phyloP scores from a whole-genome alignment of 225 moss, liverwort and hornwort species.

The Marchantia polymorpha region DNA sequence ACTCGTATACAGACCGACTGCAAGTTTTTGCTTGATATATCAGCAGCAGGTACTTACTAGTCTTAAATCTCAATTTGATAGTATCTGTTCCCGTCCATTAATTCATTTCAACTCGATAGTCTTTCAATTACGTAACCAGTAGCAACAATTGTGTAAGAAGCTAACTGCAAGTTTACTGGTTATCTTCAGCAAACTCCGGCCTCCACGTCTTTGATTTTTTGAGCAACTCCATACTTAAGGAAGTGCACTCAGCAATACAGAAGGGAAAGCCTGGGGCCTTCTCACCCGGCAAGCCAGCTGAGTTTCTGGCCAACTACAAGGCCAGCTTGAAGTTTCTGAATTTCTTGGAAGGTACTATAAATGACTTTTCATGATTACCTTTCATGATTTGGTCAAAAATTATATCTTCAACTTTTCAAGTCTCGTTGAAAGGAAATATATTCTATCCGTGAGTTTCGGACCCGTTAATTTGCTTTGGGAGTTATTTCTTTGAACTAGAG shows the following conservation, averaged over 20 bases:
- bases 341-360: conserved; percentile 65
- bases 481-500: too few relatives aligned
- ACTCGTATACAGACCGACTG: conserved; percentile 58
- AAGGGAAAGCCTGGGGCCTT: conserved; percentile 82
- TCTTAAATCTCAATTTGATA: not conserved
- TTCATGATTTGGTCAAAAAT: not conserved
- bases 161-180: conserved; percentile 4
- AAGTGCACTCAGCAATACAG: conserved; percentile 72
- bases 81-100: not conserved
- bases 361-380: not conserved
- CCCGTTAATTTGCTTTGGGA: too few relatives aligned
- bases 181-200: conserved; percentile 66
- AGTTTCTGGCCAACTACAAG: conserved; percentile 83
- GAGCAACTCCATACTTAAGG: conserved; percentile 86
- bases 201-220: conserved; percentile 80
- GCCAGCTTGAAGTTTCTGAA: conserved; percentile 75
- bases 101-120: not conserved
- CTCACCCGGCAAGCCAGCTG: conserved; percentile 83
- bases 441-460: too few relatives aligned
- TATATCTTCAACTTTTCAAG: not conserved
- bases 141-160: not conserved
- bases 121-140: not conserved
- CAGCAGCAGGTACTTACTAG: conserved; percentile 51
- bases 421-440: too few relatives aligned
- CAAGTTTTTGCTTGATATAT: conserved; percentile 78